These are phyloP conservation scores for Lentinula raphanica DNA, from an alignment of 768 basidiomycete species.

Conservation along the genomic window DNA sequence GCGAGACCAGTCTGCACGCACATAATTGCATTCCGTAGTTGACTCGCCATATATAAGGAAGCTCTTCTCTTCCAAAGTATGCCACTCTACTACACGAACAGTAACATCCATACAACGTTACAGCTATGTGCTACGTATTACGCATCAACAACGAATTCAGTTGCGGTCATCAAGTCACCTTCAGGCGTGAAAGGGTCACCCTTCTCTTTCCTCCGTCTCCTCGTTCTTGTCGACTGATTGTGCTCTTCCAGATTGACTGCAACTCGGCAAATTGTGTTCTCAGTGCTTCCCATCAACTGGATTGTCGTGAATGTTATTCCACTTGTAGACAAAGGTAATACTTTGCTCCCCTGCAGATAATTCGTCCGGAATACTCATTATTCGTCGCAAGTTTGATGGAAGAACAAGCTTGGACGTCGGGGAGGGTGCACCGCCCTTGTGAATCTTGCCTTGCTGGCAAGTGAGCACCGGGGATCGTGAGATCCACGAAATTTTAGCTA, in stretches of 20 bases:
- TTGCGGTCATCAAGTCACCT: neutral
- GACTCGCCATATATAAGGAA: neutral
- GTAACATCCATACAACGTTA: no score
- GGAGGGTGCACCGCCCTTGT: neutral
- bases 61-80: neutral
- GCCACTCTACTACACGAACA: neutral
- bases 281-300: neutral
- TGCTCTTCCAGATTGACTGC: neutral
- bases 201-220: neutral
- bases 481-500: neutral
- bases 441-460: neutral
- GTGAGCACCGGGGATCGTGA: neutral
- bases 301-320: neutral
- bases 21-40: no score
- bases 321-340: neutral
- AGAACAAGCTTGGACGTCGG: neutral
- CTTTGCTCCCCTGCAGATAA: no score
- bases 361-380: no score
- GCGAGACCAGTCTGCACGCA: neutral
- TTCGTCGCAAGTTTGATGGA: neutral
- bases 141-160: neutral
- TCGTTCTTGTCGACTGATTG: neutral
- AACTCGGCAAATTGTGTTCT: neutral
- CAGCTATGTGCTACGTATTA: conserved; percentile 6
- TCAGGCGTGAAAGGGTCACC: neutral